Base-by-base conservation (phyloP, 345 rosid genomes). In the Erysimum cheiranthoides region DNA sequence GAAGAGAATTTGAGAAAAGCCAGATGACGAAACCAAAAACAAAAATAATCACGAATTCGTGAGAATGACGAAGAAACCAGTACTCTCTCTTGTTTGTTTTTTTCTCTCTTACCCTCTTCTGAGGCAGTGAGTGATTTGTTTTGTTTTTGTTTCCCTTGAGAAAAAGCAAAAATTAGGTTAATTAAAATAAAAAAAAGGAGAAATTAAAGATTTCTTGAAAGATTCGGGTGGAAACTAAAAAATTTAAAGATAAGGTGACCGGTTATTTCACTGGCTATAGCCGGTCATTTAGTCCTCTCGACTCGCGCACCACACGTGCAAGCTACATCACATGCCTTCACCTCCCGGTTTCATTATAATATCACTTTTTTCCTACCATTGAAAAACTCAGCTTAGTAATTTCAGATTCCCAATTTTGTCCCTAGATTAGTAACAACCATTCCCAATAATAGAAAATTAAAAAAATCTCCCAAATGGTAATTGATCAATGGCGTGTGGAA, bases 221-320 rank as follows among this genome's bases (percentile, higher is more conserved):
- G 73, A 72, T 72, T 78, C 28, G 77, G 77, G 73, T 66, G 47
- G 49, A 72, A 71, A 72, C 40, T 56, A 49, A 62, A 56, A 43
- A 3, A 66, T 28, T 11, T 40, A 72, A 58, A 72, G 77, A 71
- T 57, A 66, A 50, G 42, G 52, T 66, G 42, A 66, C 69, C 50
- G 75, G 68, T 32, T 6, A 30, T n/a, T 50, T 51, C 2, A 72
- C 36, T 50, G 77, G 69, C 42, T 72, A 66, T 65, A 59, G 18
- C 65, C 58, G 51, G 81, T 77, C 27, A 63, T 56, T 17, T 62
- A 77, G 76, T 68, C 53, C 66, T 63, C 76, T 77, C 71, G 80
- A 63, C 76, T 18, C 46, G 17, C 66, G 67, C 66, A 65, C 72
- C 73, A 71, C 76, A 77, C 81, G 77, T 71, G 81, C 77, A 77